Base-by-base conservation (phyloP, 1,139 yeast species). In the Pichia norvegensis region DNA sequence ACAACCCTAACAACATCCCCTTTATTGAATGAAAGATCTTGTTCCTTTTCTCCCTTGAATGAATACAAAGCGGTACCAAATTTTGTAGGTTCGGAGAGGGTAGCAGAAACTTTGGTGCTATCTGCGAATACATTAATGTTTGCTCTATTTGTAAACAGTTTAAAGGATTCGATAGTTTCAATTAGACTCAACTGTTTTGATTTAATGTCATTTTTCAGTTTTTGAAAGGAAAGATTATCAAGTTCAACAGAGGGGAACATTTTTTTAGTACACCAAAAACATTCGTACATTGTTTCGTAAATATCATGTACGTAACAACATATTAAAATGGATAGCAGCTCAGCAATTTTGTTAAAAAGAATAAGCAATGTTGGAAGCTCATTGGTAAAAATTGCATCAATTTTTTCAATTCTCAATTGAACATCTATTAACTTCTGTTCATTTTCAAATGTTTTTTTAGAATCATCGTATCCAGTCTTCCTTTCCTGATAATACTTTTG, bases 1-100 rank as follows among this genome's bases (percentile, higher is more conserved):
- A 66, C 19, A 1, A 74, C 53, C 40, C 53, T 58, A 25, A 74
- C 65, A 7, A 59, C 46, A 47, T 72, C 76, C 1, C 74, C 75
- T 23, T 55, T 57, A 14, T 52, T 45, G 33, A 74, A 60, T 1
- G 63, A 45, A 29, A 74, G 55, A 51, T 74, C 79, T 1, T 64
- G 69, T 0, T 52, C 47, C 29, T 64, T 60, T 29, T 62, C 56
- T 0, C 67, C 68, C 2, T 51, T 40, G 48, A 66, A 74, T 19
- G 58, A 54, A 49, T 58, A 73, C 4, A 65, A 36, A 0, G 73
- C 78, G 52, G 52, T 53, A 69, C 71, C 47, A 42, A 38, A 21
- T 48, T 48, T 29, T 9, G 41, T 42, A 20, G 25, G 7, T 6
- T 16, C n/a, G 33, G 19, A 10, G 19, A 25, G 21, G 33, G 27